A percentile compares a stretch with the other conserved stretches of the same genome.
Evolutionary conservation across 2,329 filamentous ascomycete genomes (phyloP).

Genomic region (Talaromyces sp.): DNA sequence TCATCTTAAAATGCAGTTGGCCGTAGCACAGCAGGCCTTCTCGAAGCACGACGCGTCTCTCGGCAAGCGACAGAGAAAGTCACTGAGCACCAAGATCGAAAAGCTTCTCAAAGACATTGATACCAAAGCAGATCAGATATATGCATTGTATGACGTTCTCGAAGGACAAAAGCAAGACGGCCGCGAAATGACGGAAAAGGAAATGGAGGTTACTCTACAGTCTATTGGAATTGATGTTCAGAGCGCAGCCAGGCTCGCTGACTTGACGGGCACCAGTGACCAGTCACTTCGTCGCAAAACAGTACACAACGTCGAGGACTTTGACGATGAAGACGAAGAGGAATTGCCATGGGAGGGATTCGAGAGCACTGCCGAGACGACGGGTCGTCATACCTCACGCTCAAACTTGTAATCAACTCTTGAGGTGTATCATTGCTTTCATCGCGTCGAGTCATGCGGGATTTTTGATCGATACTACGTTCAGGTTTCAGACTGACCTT

Average conservation of each 20-base stretch:
- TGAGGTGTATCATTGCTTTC: background rate
- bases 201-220: constrained; percentile 62
- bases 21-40: constrained; percentile 60
- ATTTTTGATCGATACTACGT: background rate
- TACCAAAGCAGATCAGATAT: constrained; percentile 74
- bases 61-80: constrained; percentile 62
- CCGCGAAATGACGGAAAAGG: constrained; percentile 60
- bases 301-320: constrained; percentile 14
- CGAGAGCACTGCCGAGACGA: constrained; percentile 42
- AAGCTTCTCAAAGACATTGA: constrained; percentile 63
- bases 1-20: constrained; percentile 70
- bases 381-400: constrained; percentile 25
- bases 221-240: constrained; percentile 40
- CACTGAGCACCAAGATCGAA: constrained; percentile 60
- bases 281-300: constrained; percentile 5
- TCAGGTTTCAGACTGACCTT: constrained; percentile 23
- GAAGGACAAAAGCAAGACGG: constrained; percentile 71
- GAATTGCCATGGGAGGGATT: constrained; percentile 44
- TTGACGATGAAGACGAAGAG: constrained; percentile 34
- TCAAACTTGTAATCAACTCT: constrained; percentile 5
- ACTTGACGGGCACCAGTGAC: constrained; percentile 29
- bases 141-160: constrained; percentile 77
- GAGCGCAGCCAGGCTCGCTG: constrained; percentile 17
- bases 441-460: constrained; percentile 14
- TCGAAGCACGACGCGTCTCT: constrained; percentile 64